These are phyloP conservation scores for Diaporthe helianthi DNA, from an alignment of 2,329 filamentous ascomycete species.

Conservation along the genomic window DNA sequence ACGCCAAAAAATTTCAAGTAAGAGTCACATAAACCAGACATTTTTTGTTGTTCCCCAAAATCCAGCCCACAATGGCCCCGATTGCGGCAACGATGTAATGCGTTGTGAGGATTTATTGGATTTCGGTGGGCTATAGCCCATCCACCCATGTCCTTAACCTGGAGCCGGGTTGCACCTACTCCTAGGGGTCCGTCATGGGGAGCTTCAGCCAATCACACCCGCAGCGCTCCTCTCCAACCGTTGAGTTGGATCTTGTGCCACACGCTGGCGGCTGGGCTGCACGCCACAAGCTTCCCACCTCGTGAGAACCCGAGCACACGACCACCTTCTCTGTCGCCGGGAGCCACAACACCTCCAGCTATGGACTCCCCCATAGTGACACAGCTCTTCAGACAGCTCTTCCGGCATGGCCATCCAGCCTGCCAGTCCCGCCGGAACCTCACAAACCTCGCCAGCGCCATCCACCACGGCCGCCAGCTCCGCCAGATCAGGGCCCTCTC, in stretches of 20 bases:
- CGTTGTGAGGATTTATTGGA: conserved; percentile 22
- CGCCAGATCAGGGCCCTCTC: conserved; percentile 43
- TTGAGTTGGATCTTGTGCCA: conserved; percentile 13
- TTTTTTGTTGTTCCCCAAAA: conserved; percentile 2
- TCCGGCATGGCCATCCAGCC: conserved; percentile 67
- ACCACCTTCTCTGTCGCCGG: not conserved
- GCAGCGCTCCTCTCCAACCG: not conserved
- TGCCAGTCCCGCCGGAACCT: conserved; percentile 62
- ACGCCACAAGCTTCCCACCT: not conserved
- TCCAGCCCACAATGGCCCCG: conserved; percentile 4
- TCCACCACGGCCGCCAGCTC: conserved; percentile 49
- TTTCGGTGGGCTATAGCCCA: not conserved
- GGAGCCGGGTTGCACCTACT: not conserved
- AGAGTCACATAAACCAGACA: not conserved
- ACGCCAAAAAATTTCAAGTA: not conserved
- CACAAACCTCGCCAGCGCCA: conserved; percentile 46
- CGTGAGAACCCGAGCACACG: not conserved
- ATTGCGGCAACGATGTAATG: conserved; percentile 23
- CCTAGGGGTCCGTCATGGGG: not conserved
- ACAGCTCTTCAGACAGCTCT: conserved; percentile 85
- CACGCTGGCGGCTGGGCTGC: not conserved
- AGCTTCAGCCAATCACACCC: conserved; percentile 27
- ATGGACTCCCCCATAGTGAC: conserved; percentile 86
- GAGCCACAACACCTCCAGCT: not conserved
- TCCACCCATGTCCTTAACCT: not conserved